These are phyloP conservation scores for Triticum aestivum DNA, from an alignment of 176 grass and related monocot genomes.

Conservation along the genomic window DNA sequence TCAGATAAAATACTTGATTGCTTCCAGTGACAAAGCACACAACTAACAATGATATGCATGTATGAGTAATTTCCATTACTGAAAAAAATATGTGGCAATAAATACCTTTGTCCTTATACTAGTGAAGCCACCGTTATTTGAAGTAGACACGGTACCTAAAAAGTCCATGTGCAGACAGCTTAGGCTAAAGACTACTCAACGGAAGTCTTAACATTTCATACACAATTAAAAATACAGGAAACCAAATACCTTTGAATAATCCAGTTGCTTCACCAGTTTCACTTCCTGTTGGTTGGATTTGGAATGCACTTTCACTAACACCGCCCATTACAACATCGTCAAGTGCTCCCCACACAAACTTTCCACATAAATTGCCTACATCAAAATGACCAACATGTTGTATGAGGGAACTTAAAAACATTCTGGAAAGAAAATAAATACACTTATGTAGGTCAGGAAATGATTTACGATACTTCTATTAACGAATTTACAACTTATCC, in stretches of 20 bases:
- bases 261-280: conserved; percentile 86
- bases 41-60: conserved; percentile 25
- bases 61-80: not conserved
- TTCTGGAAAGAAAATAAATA: not conserved
- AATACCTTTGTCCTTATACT: conserved; percentile 99
- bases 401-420: not conserved
- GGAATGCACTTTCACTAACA: conserved; percentile 91
- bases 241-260: conserved; percentile 84
- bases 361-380: conserved; percentile 65
- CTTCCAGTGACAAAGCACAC: not conserved
- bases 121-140: conserved; percentile 96
- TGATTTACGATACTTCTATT: not conserved
- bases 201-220: conserved; percentile 4
- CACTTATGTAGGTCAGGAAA: not conserved
- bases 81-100: conserved; percentile 17
- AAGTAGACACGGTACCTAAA: conserved; percentile 81
- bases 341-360: conserved; percentile 80
- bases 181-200: conserved; percentile 1
- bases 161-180: not conserved
- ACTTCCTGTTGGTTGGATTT: conserved; percentile 77
- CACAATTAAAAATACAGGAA: not conserved
- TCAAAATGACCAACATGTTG: conserved; percentile 1
- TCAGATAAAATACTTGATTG: not conserved
- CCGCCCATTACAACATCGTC: conserved; percentile 98
- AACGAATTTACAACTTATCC: conserved; percentile 1